These are phyloP conservation scores for Lipomyces sp. DNA, from an alignment of 805 yeast genomes.

Conservation along the genomic window DNA sequence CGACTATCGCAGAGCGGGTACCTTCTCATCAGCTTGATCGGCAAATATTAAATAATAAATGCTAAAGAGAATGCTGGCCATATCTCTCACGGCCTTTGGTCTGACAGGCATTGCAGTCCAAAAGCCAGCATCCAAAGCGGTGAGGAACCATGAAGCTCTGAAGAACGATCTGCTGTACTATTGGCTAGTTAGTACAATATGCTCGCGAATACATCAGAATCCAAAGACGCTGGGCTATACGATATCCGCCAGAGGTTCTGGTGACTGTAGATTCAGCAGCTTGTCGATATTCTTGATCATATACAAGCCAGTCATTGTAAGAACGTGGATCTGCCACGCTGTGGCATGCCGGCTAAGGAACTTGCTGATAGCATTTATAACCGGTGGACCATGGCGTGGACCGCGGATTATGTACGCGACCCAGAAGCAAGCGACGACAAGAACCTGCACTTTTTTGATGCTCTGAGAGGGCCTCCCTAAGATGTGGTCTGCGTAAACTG, in stretches of 20 bases:
- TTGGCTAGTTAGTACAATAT: neutral
- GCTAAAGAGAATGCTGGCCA: constrained; percentile 40
- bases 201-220: neutral
- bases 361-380: constrained; percentile 29
- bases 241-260: constrained; percentile 40
- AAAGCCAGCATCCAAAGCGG: constrained; percentile 44
- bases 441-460: constrained; percentile 40
- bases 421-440: constrained; percentile 40
- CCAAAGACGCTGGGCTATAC: constrained; percentile 9
- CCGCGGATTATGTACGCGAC: constrained; percentile 38
- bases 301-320: constrained; percentile 42
- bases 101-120: constrained; percentile 44
- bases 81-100: constrained; percentile 37
- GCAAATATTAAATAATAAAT: constrained; percentile 42
- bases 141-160: constrained; percentile 43
- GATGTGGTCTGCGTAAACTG: constrained; percentile 35
- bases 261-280: constrained; percentile 40
- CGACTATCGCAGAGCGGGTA: constrained; percentile 11
- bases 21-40: constrained; percentile 43
- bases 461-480: constrained; percentile 42
- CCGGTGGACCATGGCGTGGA: constrained; percentile 42
- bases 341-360: constrained; percentile 36
- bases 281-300: constrained; percentile 43
- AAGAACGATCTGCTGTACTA: constrained; percentile 40
- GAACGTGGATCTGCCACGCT: constrained; percentile 43